Evolutionary conservation across 495 filamentous ascomycete genomes (phyloP).

Genomic region (Xeromyces bisporus): DNA sequence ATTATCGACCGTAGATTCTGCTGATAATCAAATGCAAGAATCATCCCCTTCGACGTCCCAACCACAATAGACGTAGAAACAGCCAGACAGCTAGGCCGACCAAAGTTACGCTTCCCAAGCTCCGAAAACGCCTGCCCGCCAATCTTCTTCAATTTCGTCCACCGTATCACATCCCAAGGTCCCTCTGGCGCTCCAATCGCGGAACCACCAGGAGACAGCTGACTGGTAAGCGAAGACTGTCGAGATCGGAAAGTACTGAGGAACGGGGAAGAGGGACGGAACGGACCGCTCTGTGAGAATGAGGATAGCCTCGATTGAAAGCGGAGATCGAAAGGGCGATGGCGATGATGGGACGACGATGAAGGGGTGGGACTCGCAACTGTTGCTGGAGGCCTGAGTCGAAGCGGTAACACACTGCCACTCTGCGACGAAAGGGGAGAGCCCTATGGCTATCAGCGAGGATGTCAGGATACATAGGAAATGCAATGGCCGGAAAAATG

Average conservation of each 20-base stretch:
- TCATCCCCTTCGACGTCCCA: constrained; percentile 84
- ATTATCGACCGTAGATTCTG: constrained; percentile 88
- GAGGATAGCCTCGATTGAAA: constrained; percentile 75
- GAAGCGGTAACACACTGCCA: constrained; percentile 40
- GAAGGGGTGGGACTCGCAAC: constrained; percentile 52
- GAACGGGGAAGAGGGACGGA: constrained; percentile 62
- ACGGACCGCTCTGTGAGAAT: constrained; percentile 36
- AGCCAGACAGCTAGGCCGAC: constrained; percentile 75
- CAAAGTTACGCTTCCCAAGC: constrained; percentile 80
- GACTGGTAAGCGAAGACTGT: constrained; percentile 50
- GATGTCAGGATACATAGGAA: constrained; percentile 3
- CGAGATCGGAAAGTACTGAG: constrained; percentile 61
- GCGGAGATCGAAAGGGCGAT: constrained; percentile 83
- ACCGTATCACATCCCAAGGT: constrained; percentile 92
- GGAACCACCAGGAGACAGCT: constrained; percentile 29
- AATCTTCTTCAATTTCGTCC: constrained; percentile 86
- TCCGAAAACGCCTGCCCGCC: constrained; percentile 89
- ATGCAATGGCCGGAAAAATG: no score
- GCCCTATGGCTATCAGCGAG: constrained; percentile 35
- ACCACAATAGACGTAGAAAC: constrained; percentile 80
- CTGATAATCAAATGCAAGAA: constrained; percentile 91
- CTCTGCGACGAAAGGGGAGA: constrained; percentile 64
- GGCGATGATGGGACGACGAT: no score
- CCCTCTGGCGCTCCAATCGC: constrained; percentile 48
- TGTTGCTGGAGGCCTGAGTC: constrained; percentile 31